These are phyloP conservation scores for Schizothecium vesticola DNA, from an alignment of 495 filamentous ascomycete species.

Conservation along the genomic window DNA sequence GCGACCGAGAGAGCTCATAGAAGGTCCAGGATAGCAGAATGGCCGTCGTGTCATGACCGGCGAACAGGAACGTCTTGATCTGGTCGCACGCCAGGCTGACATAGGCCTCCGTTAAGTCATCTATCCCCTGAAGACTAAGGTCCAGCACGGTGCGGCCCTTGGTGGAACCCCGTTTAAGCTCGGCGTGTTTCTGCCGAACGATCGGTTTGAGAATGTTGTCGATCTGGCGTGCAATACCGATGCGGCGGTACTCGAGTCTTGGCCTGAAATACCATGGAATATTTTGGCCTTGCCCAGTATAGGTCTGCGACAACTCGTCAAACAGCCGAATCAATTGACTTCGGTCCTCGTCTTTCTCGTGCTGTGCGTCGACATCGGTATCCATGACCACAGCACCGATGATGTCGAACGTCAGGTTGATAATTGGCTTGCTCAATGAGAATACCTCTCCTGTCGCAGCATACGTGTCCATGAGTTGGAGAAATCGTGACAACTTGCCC, in stretches of 20 bases:
- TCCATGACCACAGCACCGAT: slow-evolving; percentile 37
- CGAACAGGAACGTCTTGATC: slow-evolving; percentile 43
- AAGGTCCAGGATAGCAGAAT: slow-evolving; percentile 37
- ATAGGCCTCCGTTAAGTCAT: slow-evolving; percentile 18
- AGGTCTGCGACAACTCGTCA: slow-evolving; percentile 23
- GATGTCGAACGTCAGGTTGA: slow-evolving; percentile 35
- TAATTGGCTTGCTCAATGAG: slow-evolving; percentile 16
- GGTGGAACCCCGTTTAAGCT: not conserved
- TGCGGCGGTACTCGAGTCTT: slow-evolving; percentile 10
- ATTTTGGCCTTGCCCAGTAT: slow-evolving; percentile 4
- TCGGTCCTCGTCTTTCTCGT: slow-evolving; percentile 11
- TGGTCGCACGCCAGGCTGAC: slow-evolving; percentile 27
- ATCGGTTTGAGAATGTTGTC: slow-evolving; percentile 18
- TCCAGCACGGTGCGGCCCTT: slow-evolving; percentile 29
- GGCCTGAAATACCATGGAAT: slow-evolving; percentile 22
- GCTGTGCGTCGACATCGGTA: slow-evolving; percentile 31
- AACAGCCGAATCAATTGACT: slow-evolving; percentile 25
- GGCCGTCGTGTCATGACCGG: slow-evolving; percentile 47
- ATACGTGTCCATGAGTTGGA: slow-evolving; percentile 23
- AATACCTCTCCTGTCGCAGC: slow-evolving; percentile 26
- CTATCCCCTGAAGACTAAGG: slow-evolving; percentile 28
- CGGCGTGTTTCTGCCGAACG: slow-evolving; percentile 21
- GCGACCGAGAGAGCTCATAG: slow-evolving; percentile 45
- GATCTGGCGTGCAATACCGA: slow-evolving; percentile 12
- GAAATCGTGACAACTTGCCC: slow-evolving; percentile 33